These are phyloP conservation scores for Ceratobasidium sp. DNA, from an alignment of 1,284 basidiomycete genomes.

Conservation along the genomic window DNA sequence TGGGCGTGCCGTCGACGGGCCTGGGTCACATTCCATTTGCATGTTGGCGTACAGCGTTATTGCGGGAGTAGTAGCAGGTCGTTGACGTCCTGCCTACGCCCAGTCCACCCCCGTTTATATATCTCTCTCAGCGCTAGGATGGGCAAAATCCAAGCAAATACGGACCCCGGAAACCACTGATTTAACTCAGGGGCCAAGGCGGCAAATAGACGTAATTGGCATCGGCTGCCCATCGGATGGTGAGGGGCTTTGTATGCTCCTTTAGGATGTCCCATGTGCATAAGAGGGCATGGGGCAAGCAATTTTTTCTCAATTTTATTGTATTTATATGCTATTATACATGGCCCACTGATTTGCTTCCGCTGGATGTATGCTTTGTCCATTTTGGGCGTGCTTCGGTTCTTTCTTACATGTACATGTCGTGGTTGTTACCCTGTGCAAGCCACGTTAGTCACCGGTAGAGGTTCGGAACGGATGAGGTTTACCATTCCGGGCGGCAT, in stretches of 20 bases:
- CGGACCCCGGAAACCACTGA: slow-evolving; percentile 15
- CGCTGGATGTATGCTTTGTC: not conserved
- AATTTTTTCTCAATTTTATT: too few species aligned
- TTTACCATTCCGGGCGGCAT: slow-evolving; percentile 65
- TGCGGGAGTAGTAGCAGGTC: not conserved
- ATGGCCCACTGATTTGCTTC: too few species aligned
- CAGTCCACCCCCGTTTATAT: slow-evolving; percentile 32
- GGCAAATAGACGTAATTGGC: slow-evolving; percentile 14
- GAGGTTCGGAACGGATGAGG: not conserved
- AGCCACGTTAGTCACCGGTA: not conserved
- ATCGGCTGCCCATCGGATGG: not conserved
- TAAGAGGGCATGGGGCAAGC: not conserved
- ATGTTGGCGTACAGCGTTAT: not conserved
- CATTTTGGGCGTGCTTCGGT: not conserved
- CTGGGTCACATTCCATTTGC: slow-evolving; percentile 27
- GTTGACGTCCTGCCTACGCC: not conserved
- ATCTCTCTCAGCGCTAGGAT: not conserved
- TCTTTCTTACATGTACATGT: slow-evolving; percentile 42
- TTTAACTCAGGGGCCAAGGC: slow-evolving; percentile 9
- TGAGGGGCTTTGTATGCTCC: not conserved
- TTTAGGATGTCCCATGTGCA: not conserved
- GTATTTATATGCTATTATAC: not conserved
- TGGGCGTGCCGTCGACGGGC: not conserved
- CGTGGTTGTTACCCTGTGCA: slow-evolving; percentile 11
- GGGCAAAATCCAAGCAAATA: slow-evolving; percentile 9